Percentiles rank a stretch among this genome's conserved stretches.
Evolutionary conservation across 2,329 filamentous ascomycete species (phyloP).

Genomic region (Colletotrichum tropicale): DNA sequence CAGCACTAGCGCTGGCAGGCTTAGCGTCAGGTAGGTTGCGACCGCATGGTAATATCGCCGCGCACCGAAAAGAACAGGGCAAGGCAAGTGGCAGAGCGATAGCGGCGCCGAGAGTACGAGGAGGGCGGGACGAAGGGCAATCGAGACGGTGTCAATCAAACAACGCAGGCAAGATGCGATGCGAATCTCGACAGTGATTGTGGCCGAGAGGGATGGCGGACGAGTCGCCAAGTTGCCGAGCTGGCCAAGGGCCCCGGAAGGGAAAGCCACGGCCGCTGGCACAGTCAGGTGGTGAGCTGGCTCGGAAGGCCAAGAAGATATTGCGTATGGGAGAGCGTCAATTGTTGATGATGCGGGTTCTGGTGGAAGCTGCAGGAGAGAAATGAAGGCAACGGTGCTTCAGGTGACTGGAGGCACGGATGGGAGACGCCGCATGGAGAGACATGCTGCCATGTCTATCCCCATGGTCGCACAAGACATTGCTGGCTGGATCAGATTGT

Average conservation of each 20-base stretch:
- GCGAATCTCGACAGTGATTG: neutral
- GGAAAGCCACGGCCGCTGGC: conserved; percentile 1
- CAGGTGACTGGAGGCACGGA: neutral
- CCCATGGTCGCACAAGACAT: neutral
- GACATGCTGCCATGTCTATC: neutral
- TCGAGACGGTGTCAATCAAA: neutral
- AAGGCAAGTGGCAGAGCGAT: neutral
- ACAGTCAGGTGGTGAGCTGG: neutral
- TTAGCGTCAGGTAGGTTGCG: neutral
- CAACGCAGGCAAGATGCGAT: neutral
- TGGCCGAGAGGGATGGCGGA: neutral
- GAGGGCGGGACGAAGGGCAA: neutral
- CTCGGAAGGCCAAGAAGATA: neutral
- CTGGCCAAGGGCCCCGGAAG: neutral
- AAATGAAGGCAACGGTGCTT: neutral
- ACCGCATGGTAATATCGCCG: neutral
- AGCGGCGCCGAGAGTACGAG: neutral
- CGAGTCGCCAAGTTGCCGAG: conserved; percentile 3
- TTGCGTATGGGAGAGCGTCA: neutral
- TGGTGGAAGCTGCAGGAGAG: neutral
- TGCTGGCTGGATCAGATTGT: neutral
- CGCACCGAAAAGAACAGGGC: neutral
- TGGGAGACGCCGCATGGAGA: neutral
- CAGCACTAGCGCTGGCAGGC: neutral
- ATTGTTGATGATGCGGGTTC: neutral